phyloP scores from a whole-genome alignment of 1,284 basidiomycete species.

The Abortiporus biennis region DNA sequence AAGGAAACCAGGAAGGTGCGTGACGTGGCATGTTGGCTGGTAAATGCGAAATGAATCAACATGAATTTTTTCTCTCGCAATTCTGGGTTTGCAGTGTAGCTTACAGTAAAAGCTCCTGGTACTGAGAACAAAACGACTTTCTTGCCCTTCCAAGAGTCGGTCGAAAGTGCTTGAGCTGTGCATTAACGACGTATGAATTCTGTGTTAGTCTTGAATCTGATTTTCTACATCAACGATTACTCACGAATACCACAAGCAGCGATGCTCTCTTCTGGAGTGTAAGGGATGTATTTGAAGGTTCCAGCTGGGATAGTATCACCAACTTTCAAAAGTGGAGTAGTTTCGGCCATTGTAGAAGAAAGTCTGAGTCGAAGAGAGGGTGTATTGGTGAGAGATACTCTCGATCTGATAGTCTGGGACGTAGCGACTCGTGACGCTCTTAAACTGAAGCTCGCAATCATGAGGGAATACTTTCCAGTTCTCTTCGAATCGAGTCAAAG shows the following conservation, averaged over 20 bases:
- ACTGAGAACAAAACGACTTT: constrained; percentile 78
- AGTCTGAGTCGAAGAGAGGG: too few relatives aligned
- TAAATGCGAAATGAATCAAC: background rate
- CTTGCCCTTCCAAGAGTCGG: constrained; percentile 76
- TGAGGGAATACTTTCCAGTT: too few relatives aligned
- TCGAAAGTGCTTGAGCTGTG: constrained; percentile 45
- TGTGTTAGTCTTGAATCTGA: too few relatives aligned
- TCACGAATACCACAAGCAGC: constrained; percentile 60
- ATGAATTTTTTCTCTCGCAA: too few relatives aligned
- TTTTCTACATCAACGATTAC: too few relatives aligned
- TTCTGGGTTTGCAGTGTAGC: too few relatives aligned
- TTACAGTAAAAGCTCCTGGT: constrained; percentile 75
- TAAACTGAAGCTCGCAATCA: too few relatives aligned
- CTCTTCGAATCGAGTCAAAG: too few relatives aligned
- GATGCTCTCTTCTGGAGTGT: constrained; percentile 54
- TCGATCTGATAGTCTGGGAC: too few relatives aligned
- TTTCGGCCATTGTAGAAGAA: background rate
- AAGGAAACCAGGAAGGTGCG: constrained; percentile 70
- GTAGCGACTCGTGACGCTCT: too few relatives aligned
- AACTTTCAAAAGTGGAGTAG: constrained; percentile 44
- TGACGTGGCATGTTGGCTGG: constrained; percentile 68
- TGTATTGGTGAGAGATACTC: too few relatives aligned
- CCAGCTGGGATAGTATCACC: constrained; percentile 62
- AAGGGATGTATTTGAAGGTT: constrained; percentile 61
- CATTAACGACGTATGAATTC: too few relatives aligned